A percentile compares a stretch with the other conserved stretches of the same genome.
Conservation (phyloP, 1,284 basidiomycete species). For the Ceratobasidium sp. region DNA sequence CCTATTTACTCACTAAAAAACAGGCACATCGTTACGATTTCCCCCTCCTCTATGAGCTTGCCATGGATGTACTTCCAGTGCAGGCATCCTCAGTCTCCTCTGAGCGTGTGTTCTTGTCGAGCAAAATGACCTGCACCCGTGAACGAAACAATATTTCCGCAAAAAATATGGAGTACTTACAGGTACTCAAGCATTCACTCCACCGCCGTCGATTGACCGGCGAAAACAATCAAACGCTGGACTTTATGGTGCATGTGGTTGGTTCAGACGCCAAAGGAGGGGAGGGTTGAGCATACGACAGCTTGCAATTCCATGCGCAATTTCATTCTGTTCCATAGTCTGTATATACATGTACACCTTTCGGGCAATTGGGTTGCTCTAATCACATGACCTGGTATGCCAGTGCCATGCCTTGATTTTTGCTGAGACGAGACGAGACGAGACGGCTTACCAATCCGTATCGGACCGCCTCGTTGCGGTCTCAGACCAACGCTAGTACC, state of each 20-base stretch:
- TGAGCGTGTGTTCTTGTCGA: slow-evolving; percentile 23
- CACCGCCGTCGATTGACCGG: too few species aligned
- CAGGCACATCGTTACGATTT: slow-evolving; percentile 14
- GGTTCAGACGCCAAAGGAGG: too few species aligned
- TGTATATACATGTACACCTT: not conserved
- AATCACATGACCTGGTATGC: not conserved
- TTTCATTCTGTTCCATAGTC: not conserved
- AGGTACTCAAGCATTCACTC: not conserved
- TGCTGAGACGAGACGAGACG: not conserved
- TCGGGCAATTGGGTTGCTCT: not conserved
- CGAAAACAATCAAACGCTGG: too few species aligned
- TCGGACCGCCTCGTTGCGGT: not conserved
- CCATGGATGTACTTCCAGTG: slow-evolving; percentile 10
- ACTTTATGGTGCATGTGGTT: too few species aligned
- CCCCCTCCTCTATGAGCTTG: slow-evolving; percentile 12
- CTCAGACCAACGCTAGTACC: not conserved
- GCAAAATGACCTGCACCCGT: slow-evolving; percentile 26
- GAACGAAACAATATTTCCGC: slow-evolving; percentile 27
- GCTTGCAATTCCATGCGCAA: too few species aligned
- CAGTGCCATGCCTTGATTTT: not conserved
- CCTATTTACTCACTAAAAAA: not conserved
- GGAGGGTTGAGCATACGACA: too few species aligned
- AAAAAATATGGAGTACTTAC: slow-evolving; percentile 31
- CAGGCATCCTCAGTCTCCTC: slow-evolving; percentile 28
- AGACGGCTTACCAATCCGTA: not conserved